A percentile compares a stretch with the other conserved stretches of the same genome.
Conservation (phyloP, 1,284 basidiomycete species). For the Bondarzewia mesenterica region DNA sequence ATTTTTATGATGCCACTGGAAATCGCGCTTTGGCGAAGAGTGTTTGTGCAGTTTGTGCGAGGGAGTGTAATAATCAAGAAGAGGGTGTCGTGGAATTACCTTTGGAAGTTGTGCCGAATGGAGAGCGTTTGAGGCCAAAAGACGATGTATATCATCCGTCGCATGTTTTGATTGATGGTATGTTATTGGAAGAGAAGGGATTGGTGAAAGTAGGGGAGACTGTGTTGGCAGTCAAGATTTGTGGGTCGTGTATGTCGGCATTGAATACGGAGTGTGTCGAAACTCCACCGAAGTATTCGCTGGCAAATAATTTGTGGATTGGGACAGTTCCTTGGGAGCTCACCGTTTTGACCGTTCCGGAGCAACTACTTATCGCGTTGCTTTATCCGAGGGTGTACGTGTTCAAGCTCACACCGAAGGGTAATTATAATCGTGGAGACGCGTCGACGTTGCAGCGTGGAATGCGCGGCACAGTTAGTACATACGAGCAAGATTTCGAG, state of each 20-base stretch:
- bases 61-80: not conserved
- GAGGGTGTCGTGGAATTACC: not conserved
- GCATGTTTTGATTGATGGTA: not conserved
- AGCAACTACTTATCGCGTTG: constrained; percentile 20
- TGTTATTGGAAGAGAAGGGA: not conserved
- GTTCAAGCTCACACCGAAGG: constrained; percentile 23
- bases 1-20: not conserved
- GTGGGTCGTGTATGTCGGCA: not conserved
- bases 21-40: not conserved
- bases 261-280: not conserved
- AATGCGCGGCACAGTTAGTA: not conserved
- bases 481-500: not conserved
- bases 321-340: constrained; percentile 19
- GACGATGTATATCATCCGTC: not conserved
- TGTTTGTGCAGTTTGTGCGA: not conserved
- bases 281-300: not conserved
- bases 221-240: not conserved
- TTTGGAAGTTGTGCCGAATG: not conserved
- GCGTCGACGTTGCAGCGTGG: not conserved
- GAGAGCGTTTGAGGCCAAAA: not conserved
- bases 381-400: constrained; percentile 18
- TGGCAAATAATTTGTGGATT: constrained; percentile 16
- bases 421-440: not conserved
- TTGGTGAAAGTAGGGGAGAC: no score
- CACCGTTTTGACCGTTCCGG: constrained; percentile 17